These are phyloP conservation scores for Gautieria morchelliformis DNA, from an alignment of 768 basidiomycete species.

Conservation along the genomic window DNA sequence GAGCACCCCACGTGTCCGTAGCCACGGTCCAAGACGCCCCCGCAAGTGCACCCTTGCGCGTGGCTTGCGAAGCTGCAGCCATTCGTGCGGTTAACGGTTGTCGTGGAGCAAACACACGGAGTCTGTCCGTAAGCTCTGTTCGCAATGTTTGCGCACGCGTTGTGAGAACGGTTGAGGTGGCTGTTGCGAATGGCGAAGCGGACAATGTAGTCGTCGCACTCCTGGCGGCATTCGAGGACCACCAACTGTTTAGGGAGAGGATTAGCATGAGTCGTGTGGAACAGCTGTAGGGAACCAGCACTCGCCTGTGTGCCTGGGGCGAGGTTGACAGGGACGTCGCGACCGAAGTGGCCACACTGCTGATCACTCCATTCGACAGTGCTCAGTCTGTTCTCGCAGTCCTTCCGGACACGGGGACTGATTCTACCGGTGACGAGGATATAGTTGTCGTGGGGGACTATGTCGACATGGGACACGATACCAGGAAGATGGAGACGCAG, in stretches of 20 bases:
- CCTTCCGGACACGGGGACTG: neutral
- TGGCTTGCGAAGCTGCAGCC: too few relatives aligned
- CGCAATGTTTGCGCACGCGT: too few relatives aligned
- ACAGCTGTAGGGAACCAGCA: neutral
- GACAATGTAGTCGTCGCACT: neutral
- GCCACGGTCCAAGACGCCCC: too few relatives aligned
- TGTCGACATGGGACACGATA: neutral
- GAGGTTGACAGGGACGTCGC: neutral
- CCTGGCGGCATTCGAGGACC: constrained; percentile 1
- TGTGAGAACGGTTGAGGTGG: neutral
- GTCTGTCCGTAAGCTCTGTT: too few relatives aligned
- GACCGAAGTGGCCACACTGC: neutral
- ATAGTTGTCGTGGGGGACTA: neutral
- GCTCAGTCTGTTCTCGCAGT: neutral
- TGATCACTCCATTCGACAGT: constrained; percentile 1
- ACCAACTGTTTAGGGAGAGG: neutral
- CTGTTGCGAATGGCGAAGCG: constrained; percentile 3
- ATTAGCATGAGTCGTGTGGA: neutral
- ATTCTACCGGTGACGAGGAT: neutral
- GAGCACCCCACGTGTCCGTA: too few relatives aligned
- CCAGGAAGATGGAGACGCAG: neutral
- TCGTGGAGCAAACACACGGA: too few relatives aligned
- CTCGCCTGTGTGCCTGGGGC: neutral
- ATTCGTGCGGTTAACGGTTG: too few relatives aligned
- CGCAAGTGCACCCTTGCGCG: too few relatives aligned